Evolutionary conservation across 2,329 filamentous ascomycete genomes (phyloP).

Genomic region (Chaetothyriales sp.): DNA sequence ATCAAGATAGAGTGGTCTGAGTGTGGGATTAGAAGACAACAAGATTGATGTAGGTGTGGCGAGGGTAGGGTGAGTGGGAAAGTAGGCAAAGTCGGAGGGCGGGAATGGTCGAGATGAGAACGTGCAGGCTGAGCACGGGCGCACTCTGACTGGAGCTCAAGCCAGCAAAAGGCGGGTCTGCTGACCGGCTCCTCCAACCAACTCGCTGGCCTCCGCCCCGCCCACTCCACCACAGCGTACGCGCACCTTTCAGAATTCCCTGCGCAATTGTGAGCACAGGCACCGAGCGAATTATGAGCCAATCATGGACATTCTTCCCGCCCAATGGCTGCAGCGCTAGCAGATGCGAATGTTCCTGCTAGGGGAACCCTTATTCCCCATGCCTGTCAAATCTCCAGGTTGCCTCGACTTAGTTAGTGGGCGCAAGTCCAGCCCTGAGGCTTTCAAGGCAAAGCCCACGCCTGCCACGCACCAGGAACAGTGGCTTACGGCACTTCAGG

Average conservation of each 20-base stretch:
- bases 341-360: background rate
- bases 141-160: background rate
- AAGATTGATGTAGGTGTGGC: background rate
- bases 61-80: background rate
- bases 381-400: background rate
- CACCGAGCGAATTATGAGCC: background rate
- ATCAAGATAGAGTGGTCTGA: background rate
- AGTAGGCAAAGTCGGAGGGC: background rate
- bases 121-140: background rate
- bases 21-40: background rate
- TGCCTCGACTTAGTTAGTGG: background rate
- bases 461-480: background rate
- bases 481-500: background rate
- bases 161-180: background rate
- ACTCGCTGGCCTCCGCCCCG: background rate
- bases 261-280: background rate
- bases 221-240: background rate
- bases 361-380: too few relatives aligned
- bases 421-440: background rate
- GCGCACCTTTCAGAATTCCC: background rate
- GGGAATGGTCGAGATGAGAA: background rate
- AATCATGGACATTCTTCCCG: background rate
- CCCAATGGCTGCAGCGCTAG: background rate
- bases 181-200: background rate
- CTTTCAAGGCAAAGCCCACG: background rate